Percentiles rank a stretch among this genome's conserved stretches.
phyloP scores from a whole-genome alignment of 2,329 filamentous ascomycete genomes.

The Exophiala bonariae region DNA sequence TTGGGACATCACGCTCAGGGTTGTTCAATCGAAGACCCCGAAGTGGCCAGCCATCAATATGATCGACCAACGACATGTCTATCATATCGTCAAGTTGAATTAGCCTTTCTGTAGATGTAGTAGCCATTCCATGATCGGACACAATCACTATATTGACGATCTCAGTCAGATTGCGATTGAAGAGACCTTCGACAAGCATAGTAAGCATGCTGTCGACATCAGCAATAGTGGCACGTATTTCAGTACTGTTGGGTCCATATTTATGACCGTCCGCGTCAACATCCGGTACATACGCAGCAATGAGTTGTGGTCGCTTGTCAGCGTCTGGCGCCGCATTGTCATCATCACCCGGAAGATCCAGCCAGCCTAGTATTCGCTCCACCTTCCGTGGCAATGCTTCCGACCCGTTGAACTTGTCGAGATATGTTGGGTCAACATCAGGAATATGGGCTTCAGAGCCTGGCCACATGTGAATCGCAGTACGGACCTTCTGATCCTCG shows the following conservation, averaged over 20 bases:
- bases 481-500: conserved; percentile 74
- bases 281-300: conserved; percentile 91
- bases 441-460: conserved; percentile 86
- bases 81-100: conserved; percentile 89
- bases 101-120: conserved; percentile 75
- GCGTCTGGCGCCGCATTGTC: conserved; percentile 46
- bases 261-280: conserved; percentile 85
- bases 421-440: conserved; percentile 70
- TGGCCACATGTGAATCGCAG: conserved; percentile 97
- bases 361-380: conserved; percentile 72
- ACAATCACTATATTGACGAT: conserved; percentile 96
- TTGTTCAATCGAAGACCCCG: conserved; percentile 83
- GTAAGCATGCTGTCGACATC: conserved; percentile 83
- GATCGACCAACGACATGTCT: conserved; percentile 73
- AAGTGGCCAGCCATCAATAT: conserved; percentile 91
- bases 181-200: conserved; percentile 71
- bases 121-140: conserved; percentile 97
- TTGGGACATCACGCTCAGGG: conserved; percentile 60
- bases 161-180: conserved; percentile 77
- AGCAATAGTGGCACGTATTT: conserved; percentile 75
- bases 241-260: conserved; percentile 92
- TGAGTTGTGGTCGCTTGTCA: conserved; percentile 76
- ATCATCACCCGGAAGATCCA: conserved; percentile 78
- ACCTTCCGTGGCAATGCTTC: conserved; percentile 77
- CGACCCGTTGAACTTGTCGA: conserved; percentile 81